phyloP scores from a whole-genome alignment of 176 grass and related monocot species.

The Ensete glaucum region DNA sequence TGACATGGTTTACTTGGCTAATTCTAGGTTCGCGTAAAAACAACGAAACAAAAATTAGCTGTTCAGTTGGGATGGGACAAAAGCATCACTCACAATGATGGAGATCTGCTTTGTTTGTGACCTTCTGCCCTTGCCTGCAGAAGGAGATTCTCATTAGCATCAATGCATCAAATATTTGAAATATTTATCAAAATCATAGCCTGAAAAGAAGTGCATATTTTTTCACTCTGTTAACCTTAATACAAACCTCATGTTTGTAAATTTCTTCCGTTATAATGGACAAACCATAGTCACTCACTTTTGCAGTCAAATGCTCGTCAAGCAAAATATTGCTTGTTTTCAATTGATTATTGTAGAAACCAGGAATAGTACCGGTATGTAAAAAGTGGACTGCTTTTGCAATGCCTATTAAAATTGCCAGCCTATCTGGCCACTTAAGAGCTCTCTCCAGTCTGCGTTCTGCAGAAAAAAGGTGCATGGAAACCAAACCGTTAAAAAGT shows the following conservation, averaged over 20 bases:
- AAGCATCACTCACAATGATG: slow-evolving; percentile 43
- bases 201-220: not conserved
- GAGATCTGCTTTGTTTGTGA: slow-evolving; percentile 35
- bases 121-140: slow-evolving; percentile 48
- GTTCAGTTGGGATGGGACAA: not conserved
- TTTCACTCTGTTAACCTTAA: not conserved
- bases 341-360: slow-evolving; percentile 80
- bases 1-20: too few relatives aligned
- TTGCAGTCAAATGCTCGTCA: slow-evolving; percentile 68
- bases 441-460: slow-evolving; percentile 55
- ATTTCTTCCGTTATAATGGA: slow-evolving; percentile 89
- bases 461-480: slow-evolving; percentile 23
- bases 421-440: slow-evolving; percentile 64
- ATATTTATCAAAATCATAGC: not conserved
- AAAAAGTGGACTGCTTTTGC: slow-evolving; percentile 94
- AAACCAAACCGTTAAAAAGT: not conserved
- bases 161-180: not conserved
- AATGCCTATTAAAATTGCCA: slow-evolving; percentile 67
- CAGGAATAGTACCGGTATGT: slow-evolving; percentile 95
- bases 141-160: not conserved
- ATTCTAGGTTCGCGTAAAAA: not conserved
- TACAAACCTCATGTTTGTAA: slow-evolving; percentile 71
- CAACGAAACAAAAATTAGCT: not conserved
- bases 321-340: slow-evolving; percentile 69
- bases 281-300: slow-evolving; percentile 90